Evolutionary conservation across 2,329 filamentous ascomycete genomes (phyloP).

Genomic region (Cylindrodendrum hubeiense): DNA sequence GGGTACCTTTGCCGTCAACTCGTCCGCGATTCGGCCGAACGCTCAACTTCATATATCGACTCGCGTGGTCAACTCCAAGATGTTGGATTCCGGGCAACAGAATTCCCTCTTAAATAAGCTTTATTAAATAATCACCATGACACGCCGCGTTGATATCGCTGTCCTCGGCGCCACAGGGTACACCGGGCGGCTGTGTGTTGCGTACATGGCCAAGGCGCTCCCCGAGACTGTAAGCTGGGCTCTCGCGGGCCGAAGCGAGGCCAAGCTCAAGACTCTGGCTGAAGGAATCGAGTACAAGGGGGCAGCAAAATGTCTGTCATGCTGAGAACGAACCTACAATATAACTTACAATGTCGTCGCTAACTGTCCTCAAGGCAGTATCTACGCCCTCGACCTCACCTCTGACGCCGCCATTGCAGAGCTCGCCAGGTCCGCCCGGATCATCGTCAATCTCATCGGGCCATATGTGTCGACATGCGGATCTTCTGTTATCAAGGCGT

Average conservation of each 20-base stretch:
- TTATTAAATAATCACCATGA: constrained; percentile 10
- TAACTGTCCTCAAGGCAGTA: not conserved
- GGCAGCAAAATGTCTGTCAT: constrained; percentile 18
- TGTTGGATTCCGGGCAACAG: not conserved
- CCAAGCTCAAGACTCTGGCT: constrained; percentile 76
- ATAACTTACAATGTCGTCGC: not conserved
- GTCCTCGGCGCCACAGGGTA: constrained; percentile 76
- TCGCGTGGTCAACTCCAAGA: not conserved
- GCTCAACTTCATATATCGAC: not conserved
- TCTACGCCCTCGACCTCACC: constrained; percentile 11
- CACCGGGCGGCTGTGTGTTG: constrained; percentile 80
- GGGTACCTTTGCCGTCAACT: constrained; percentile 8
- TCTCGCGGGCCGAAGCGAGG: constrained; percentile 80
- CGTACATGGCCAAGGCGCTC: constrained; percentile 76
- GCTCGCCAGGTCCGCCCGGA: not conserved
- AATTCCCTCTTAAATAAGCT: rapidly evolving
- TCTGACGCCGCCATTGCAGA: not conserved
- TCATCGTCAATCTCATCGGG: constrained; percentile 29
- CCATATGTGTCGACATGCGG: constrained; percentile 32
- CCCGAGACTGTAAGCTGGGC: constrained; percentile 86
- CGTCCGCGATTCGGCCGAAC: constrained; percentile 22
- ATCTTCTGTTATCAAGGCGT: constrained; percentile 30
- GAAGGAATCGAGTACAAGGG: constrained; percentile 43
- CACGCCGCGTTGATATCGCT: constrained; percentile 49
- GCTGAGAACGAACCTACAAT: not conserved